Conservation (phyloP, 163 green algal species). For the Trebouxia gelatinosa region DNA sequence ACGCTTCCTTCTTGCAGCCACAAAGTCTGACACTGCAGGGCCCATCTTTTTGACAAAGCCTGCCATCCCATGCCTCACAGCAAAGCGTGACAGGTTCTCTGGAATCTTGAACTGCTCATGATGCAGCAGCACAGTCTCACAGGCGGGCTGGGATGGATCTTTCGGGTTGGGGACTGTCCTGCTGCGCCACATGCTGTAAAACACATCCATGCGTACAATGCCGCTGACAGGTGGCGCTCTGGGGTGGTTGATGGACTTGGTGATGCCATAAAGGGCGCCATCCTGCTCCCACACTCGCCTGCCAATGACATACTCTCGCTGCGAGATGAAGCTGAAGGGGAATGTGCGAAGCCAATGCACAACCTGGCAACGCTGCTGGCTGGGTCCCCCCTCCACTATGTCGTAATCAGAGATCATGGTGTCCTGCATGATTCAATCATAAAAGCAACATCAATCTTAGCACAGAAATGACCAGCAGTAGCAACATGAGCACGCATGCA, state of each 20-base stretch:
- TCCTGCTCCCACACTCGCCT: constrained; percentile 60
- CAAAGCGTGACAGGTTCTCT: constrained; percentile 78
- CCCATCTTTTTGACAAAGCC: constrained; percentile 82
- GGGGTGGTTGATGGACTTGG: constrained; percentile 70
- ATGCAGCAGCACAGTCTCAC: constrained; percentile 86
- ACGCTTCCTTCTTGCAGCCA: constrained; percentile 55
- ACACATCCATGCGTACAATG: constrained; percentile 73
- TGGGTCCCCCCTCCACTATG: constrained; percentile 68
- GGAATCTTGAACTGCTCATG: constrained; percentile 89
- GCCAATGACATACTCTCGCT: constrained; percentile 87
- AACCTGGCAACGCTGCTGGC: constrained; percentile 68
- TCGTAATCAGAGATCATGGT: constrained; percentile 69
- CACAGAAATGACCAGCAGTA: too few relatives aligned
- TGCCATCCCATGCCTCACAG: constrained; percentile 80
- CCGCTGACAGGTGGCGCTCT: constrained; percentile 34
- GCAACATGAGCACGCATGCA: background rate
- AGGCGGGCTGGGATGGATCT: constrained; percentile 54
- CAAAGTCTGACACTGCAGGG: constrained; percentile 62
- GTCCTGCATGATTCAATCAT: constrained; percentile 48
- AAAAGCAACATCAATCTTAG: background rate
- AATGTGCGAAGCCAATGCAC: constrained; percentile 88
- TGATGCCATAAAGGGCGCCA: constrained; percentile 72
- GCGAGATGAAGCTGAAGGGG: constrained; percentile 84
- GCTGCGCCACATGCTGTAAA: constrained; percentile 79
- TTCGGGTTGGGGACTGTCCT: constrained; percentile 50